Evolutionary conservation across 768 basidiomycete species (phyloP).

Genomic region (Nevesoporus exiguus): DNA sequence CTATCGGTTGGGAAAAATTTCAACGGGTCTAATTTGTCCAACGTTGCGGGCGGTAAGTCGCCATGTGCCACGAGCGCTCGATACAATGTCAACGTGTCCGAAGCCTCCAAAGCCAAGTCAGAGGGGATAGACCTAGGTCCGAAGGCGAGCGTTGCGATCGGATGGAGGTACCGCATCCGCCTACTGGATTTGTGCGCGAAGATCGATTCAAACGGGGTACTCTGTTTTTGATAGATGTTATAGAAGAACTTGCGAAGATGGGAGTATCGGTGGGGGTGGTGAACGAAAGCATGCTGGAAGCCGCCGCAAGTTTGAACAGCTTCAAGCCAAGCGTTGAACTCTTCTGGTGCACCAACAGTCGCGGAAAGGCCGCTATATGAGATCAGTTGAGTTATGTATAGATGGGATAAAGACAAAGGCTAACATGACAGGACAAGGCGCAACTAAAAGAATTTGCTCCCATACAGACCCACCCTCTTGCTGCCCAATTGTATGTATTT

Average conservation of each 20-base stretch:
- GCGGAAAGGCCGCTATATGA: conserved; percentile 62
- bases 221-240: conserved; percentile 26
- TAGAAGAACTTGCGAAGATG: conserved; percentile 70
- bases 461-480: conserved; percentile 67
- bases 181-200: conserved; percentile 34
- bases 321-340: conserved; percentile 65
- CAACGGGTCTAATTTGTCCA: conserved; percentile 38
- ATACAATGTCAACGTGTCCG: conserved; percentile 54
- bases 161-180: conserved; percentile 56
- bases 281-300: conserved; percentile 55
- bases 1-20: conserved; percentile 41
- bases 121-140: conserved; percentile 49
- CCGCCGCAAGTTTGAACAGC: conserved; percentile 58
- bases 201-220: conserved; percentile 35
- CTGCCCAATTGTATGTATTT: conserved; percentile 64
- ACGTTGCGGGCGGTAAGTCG: conserved; percentile 21
- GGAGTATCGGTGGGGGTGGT: conserved; percentile 68
- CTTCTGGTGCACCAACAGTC: conserved; percentile 62
- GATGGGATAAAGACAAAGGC: conserved; percentile 15
- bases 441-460: conserved; percentile 68
- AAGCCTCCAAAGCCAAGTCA: conserved; percentile 61
- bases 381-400: background rate
- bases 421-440: conserved; percentile 71
- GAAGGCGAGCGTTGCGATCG: conserved; percentile 54
- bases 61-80: conserved; percentile 35